These are phyloP conservation scores for Fusarium bactridioides DNA, from an alignment of 2,329 filamentous ascomycete genomes.

Conservation along the genomic window DNA sequence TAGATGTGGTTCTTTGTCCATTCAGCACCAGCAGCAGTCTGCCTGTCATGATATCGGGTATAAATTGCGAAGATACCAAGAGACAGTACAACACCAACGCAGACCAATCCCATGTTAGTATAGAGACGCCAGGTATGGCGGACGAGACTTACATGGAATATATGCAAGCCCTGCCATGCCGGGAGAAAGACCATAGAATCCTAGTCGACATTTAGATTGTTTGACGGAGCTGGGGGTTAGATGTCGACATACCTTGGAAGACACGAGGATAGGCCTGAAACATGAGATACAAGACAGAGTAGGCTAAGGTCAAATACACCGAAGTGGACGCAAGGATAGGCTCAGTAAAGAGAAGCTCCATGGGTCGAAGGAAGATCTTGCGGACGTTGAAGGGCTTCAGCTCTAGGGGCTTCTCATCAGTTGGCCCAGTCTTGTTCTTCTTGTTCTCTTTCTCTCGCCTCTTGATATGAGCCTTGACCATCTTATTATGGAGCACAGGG, in stretches of 20 bases:
- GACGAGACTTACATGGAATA: constrained; percentile 51
- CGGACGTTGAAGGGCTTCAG: constrained; percentile 49
- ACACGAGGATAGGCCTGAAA: constrained; percentile 62
- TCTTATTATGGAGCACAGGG: constrained; percentile 59
- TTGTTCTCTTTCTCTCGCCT: constrained; percentile 54
- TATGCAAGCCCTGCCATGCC: constrained; percentile 58
- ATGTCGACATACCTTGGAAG: constrained; percentile 45
- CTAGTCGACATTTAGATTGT: constrained; percentile 13
- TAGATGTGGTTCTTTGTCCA: constrained; percentile 46
- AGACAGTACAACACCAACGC: constrained; percentile 35
- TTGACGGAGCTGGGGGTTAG: background rate
- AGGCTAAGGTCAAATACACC: constrained; percentile 59
- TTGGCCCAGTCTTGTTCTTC: constrained; percentile 45
- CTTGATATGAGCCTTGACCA: constrained; percentile 56
- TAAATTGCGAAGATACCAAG: constrained; percentile 38
- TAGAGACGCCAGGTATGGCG: background rate
- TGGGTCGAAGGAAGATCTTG: constrained; percentile 59
- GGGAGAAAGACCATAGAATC: constrained; percentile 54
- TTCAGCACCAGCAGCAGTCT: constrained; percentile 36
- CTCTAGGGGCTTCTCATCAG: constrained; percentile 51
- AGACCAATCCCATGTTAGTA: constrained; percentile 33
- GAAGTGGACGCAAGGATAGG: constrained; percentile 60
- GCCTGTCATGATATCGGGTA: constrained; percentile 41
- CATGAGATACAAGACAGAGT: constrained; percentile 61
- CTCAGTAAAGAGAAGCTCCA: constrained; percentile 56